phyloP scores from a whole-genome alignment of 495 filamentous ascomycete species.

The Apodospora peruviana region DNA sequence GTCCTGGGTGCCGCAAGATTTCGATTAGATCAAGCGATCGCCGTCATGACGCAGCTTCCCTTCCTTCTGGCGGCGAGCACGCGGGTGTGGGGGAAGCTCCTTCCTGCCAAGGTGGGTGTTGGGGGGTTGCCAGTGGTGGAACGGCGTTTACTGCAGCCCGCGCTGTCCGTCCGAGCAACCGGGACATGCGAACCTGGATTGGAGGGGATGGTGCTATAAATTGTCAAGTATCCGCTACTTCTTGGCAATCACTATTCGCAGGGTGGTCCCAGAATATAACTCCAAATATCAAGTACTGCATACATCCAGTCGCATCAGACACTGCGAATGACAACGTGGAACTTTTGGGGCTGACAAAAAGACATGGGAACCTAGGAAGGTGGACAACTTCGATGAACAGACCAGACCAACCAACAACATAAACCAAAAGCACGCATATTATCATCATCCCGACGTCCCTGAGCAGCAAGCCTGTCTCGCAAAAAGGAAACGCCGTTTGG shows the following conservation, averaged over 20 bases:
- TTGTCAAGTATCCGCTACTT: constrained; percentile 5
- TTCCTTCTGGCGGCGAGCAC: background rate
- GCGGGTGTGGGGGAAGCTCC: background rate
- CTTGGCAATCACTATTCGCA: too few species aligned
- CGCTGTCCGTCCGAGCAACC: background rate
- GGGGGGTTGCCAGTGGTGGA: constrained; percentile 7
- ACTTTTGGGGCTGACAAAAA: constrained; percentile 16
- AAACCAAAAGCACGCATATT: background rate
- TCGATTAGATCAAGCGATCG: too few species aligned
- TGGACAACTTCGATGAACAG: too few species aligned
- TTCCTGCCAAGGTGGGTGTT: background rate
- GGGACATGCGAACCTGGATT: too few species aligned
- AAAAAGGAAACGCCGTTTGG: too few species aligned
- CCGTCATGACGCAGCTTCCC: constrained; percentile 18
- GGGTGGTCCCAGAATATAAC: too few species aligned
- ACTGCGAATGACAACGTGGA: constrained; percentile 28
- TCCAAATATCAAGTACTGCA: background rate
- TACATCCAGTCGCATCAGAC: background rate
- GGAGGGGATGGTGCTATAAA: constrained; percentile 2
- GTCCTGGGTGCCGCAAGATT: too few species aligned
- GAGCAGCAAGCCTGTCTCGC: too few species aligned
- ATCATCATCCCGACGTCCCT: too few species aligned
- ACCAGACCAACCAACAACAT: background rate
- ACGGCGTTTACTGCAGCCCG: constrained; percentile 6
- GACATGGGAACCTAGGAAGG: background rate